Evolutionary conservation across 2,329 filamentous ascomycete genomes (phyloP).

Genomic region (Pyricularia sp.): DNA sequence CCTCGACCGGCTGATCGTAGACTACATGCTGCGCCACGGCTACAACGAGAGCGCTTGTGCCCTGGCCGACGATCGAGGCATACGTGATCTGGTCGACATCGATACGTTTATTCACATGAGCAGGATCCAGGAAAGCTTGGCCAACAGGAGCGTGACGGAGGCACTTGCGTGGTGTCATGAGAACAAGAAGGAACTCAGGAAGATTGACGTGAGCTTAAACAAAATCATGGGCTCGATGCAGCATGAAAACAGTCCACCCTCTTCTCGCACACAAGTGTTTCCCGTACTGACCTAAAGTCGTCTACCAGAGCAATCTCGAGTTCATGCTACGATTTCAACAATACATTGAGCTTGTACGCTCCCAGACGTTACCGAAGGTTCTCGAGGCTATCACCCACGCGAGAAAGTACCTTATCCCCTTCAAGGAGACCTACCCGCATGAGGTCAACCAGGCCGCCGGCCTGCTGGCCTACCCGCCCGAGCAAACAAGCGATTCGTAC

Average conservation of each 20-base stretch:
- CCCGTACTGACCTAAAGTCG: neutral
- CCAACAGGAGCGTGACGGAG: slow-evolving; percentile 61
- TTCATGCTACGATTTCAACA: slow-evolving; percentile 91
- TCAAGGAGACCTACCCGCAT: slow-evolving; percentile 55
- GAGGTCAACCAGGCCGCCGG: slow-evolving; percentile 68
- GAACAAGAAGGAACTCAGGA: slow-evolving; percentile 86
- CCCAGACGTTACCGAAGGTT: slow-evolving; percentile 51
- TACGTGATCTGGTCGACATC: slow-evolving; percentile 77
- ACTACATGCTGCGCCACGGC: slow-evolving; percentile 80
- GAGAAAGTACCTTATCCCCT: slow-evolving; percentile 68
- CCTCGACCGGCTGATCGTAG: slow-evolving; percentile 78
- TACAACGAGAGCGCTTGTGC: slow-evolving; percentile 69
- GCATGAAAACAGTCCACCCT: neutral
- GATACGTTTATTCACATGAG: slow-evolving; percentile 80
- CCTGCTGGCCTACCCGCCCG: slow-evolving; percentile 65
- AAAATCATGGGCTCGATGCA: neutral
- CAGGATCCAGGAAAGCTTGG: slow-evolving; percentile 64
- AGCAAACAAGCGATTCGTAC: slow-evolving; percentile 33
- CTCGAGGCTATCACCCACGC: slow-evolving; percentile 75
- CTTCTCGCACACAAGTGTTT: neutral
- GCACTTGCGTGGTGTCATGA: slow-evolving; percentile 86
- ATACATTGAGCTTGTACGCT: slow-evolving; percentile 82
- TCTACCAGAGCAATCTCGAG: slow-evolving; percentile 64
- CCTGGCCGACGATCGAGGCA: slow-evolving; percentile 64
- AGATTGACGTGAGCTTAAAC: slow-evolving; percentile 58